Conservation (phyloP, 345 rosid species). For the Gossypium mustelinum region DNA sequence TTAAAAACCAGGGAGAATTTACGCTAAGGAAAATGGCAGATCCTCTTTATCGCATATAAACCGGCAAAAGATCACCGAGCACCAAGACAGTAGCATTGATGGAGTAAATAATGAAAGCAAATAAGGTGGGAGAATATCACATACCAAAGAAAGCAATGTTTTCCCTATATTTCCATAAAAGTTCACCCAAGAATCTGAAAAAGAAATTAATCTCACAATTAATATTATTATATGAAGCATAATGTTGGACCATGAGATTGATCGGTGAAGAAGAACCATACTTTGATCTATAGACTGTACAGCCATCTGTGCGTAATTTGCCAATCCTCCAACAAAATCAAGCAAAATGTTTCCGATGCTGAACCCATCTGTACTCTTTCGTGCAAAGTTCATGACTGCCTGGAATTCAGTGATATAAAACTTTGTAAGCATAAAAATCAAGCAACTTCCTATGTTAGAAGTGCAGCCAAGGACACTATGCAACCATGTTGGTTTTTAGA, state of each 20-base stretch:
- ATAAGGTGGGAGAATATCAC: constrained; percentile 11
- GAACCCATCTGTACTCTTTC: constrained; percentile 89
- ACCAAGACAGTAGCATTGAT: not conserved
- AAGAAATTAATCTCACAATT: not conserved
- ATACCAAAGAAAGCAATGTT: constrained; percentile 75
- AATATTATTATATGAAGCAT: constrained; percentile 7
- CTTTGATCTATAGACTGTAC: constrained; percentile 85
- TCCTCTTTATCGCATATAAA: not conserved
- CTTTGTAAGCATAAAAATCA: not conserved
- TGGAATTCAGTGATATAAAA: constrained; percentile 23
- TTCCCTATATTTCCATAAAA: constrained; percentile 94
- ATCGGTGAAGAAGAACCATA: constrained; percentile 25
- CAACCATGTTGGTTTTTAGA: not conserved
- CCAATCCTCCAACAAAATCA: constrained; percentile 71
- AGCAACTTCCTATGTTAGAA: not conserved
- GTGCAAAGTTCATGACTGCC: constrained; percentile 76
- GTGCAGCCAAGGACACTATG: not conserved
- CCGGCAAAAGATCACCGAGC: not conserved
- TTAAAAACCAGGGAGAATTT: not conserved
- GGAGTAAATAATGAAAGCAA: not conserved
- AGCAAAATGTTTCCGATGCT: constrained; percentile 88
- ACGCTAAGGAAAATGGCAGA: not conserved
- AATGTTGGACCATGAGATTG: not conserved
- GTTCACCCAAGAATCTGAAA: constrained; percentile 91
- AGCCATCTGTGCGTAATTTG: constrained; percentile 68